Conservation (phyloP, 352 stramenopile genomes). For the Phytophthora podocarpi region DNA sequence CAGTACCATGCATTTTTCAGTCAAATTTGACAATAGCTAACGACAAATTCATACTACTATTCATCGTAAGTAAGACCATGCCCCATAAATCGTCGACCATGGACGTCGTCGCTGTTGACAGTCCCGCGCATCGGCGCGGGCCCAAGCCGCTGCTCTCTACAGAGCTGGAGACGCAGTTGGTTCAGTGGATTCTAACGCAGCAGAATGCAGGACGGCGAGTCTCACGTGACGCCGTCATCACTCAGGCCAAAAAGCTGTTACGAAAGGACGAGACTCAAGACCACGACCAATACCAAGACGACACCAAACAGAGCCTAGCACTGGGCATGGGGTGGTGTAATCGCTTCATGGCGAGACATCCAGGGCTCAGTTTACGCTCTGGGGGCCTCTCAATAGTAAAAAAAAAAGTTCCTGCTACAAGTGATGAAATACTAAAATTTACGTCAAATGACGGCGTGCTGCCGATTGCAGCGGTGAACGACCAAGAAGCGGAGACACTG, state of each 20-base stretch:
- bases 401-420: neutral
- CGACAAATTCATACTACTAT: too few relatives aligned
- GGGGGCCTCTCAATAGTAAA: neutral
- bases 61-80: too few relatives aligned
- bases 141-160: conserved; percentile 24
- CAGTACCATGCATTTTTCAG: too few relatives aligned
- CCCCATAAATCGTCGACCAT: too few relatives aligned
- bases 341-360: conserved; percentile 22
- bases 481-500: neutral
- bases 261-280: neutral
- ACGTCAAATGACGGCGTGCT: neutral
- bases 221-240: conserved; percentile 23
- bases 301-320: neutral
- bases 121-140: conserved; percentile 8
- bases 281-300: neutral
- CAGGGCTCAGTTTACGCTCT: conserved; percentile 19
- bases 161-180: conserved; percentile 12
- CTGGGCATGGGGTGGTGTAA: conserved; percentile 32
- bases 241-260: conserved; percentile 11
- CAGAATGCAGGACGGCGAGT: conserved; percentile 17
- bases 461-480: too few relatives aligned
- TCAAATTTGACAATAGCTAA: too few relatives aligned
- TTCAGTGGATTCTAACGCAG: conserved; percentile 12
- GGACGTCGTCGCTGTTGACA: neutral
- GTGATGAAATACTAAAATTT: too few relatives aligned